Base-by-base conservation (phyloP, 495 filamentous ascomycete species). In the Amphirosellinia nigrospora region DNA sequence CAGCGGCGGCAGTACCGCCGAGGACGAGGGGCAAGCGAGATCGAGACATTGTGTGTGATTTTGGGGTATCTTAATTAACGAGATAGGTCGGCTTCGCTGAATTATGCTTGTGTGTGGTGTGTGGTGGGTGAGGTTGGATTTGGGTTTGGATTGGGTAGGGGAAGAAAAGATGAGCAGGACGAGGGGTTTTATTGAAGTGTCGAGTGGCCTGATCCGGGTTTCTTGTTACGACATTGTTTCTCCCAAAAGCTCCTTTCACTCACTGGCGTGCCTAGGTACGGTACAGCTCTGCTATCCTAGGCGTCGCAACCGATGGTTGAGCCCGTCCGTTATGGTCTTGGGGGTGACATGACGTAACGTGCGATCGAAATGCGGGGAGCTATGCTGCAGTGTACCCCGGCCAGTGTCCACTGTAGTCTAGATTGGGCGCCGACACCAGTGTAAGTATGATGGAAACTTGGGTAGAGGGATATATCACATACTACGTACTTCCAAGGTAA, bases 1-100 rank as follows among this genome's bases (percentile, higher is more conserved):
- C 88, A 66, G 88, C 91, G 21, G 86, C 91, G 52, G 86, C 90
- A 16, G 84, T 86, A 59, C 89, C 75, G 70, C 89, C 93, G 48
- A 92, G 72, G 73, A 85, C 82, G 59, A 90, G 73, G 45, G 86
- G 85, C 36, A 85, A 72, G 62, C 85, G 82, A 72, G 85, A 88
- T 71, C 85, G 87, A 41, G 86, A 82, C 84, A 86, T 85, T 72
- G 45, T 82, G 77, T 67, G 67, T 72, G 64, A 53, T 70, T 55
- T 65, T 53, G 30, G 46, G 55, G 26, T 70, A 63, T 70, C 62
- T 52, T 66, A 58, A 58, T 72, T 23, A 39, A 8, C 16, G 63
- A n/a, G 10, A n/a, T 8, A 23, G n/a, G 36, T 39, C 1, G 32
- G 32, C 21, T 41, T 45, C 23, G 59, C 30, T 32, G 60, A 50